Evolutionary conservation across 2,329 filamentous ascomycete genomes (phyloP).

Genomic region (Orbilia quercus): DNA sequence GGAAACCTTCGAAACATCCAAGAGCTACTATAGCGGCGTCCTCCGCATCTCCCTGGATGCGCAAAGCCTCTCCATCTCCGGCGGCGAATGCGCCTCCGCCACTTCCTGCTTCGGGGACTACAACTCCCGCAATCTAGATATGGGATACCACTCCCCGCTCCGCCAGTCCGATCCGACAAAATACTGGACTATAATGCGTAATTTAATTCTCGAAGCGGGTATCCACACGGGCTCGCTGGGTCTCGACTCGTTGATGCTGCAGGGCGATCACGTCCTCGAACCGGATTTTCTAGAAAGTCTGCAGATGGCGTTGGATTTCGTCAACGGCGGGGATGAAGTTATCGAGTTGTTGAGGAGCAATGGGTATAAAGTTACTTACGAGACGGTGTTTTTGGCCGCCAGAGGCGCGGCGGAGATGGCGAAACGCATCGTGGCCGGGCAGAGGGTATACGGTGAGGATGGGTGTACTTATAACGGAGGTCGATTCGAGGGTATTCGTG

Average conservation of each 20-base stretch:
- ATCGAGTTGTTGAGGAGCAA: slow-evolving; percentile 1
- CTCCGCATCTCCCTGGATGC: slow-evolving; percentile 20
- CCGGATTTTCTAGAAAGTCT: slow-evolving; percentile 21
- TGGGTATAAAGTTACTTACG: not conserved
- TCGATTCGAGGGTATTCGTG: not conserved
- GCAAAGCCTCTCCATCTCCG: slow-evolving; percentile 20
- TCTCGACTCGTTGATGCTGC: slow-evolving; percentile 10
- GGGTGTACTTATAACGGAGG: not conserved
- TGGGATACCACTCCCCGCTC: slow-evolving; percentile 8
- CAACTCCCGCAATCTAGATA: slow-evolving; percentile 5
- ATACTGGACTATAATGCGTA: slow-evolving; percentile 10
- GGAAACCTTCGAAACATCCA: not conserved
- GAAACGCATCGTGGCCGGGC: slow-evolving; percentile 21
- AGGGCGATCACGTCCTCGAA: slow-evolving; percentile 16
- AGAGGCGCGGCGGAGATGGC: slow-evolving; percentile 29
- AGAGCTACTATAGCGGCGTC: not conserved
- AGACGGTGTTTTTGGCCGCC: slow-evolving; percentile 5
- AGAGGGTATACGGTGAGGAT: slow-evolving; percentile 16
- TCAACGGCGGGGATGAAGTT: slow-evolving; percentile 10
- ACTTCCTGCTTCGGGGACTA: slow-evolving; percentile 5
- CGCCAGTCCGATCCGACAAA: slow-evolving; percentile 4
- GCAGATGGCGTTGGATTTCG: slow-evolving; percentile 10
- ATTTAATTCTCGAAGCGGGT: slow-evolving; percentile 11
- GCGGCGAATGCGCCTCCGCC: slow-evolving; percentile 56
- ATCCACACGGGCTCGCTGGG: not conserved